Evolutionary conservation across 2,329 filamentous ascomycete species (phyloP).

Genomic region (Microcyclospora tardicrescens): DNA sequence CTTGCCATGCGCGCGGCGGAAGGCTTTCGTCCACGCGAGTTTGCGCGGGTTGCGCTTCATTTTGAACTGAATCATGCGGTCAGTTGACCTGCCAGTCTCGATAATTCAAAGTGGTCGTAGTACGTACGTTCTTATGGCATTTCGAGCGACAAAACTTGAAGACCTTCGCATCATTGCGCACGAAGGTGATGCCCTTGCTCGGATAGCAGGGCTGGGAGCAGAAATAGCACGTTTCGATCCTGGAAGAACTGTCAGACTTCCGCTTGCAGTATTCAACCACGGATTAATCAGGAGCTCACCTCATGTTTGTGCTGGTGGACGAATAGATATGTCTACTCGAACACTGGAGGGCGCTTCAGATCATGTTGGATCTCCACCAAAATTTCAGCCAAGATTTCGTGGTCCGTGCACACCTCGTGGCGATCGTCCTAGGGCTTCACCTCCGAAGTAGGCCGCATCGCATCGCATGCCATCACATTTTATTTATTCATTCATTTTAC

Average conservation of each 20-base stretch:
- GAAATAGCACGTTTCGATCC: conserved; percentile 57
- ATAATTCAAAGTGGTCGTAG: not conserved
- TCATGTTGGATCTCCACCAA: not conserved
- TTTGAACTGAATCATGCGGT: conserved; percentile 51
- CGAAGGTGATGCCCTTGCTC: conserved; percentile 52
- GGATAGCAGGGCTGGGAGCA: conserved; percentile 57
- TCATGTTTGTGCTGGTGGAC: not conserved
- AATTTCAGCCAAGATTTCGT: not conserved
- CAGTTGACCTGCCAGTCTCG: not conserved
- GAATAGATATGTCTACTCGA: not conserved
- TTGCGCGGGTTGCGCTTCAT: conserved; percentile 98
- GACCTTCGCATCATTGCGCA: conserved; percentile 51
- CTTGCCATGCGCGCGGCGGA: conserved; percentile 69
- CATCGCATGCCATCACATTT: not conserved
- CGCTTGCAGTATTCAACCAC: not conserved
- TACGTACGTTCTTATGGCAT: conserved; percentile 46
- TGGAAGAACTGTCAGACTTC: conserved; percentile 10
- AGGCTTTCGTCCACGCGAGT: conserved; percentile 92
- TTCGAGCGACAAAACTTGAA: conserved; percentile 57
- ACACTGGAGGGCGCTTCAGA: too few relatives aligned
- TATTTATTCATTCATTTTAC: not conserved
- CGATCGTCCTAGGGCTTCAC: not conserved
- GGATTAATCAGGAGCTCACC: not conserved
- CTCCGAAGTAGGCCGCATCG: not conserved
- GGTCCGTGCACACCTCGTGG: not conserved